Percentiles rank a stretch among this genome's conserved stretches.
These are phyloP conservation scores for Raffaelea deltoideospora DNA, from an alignment of 2,329 filamentous ascomycete genomes.

Conservation along the genomic window DNA sequence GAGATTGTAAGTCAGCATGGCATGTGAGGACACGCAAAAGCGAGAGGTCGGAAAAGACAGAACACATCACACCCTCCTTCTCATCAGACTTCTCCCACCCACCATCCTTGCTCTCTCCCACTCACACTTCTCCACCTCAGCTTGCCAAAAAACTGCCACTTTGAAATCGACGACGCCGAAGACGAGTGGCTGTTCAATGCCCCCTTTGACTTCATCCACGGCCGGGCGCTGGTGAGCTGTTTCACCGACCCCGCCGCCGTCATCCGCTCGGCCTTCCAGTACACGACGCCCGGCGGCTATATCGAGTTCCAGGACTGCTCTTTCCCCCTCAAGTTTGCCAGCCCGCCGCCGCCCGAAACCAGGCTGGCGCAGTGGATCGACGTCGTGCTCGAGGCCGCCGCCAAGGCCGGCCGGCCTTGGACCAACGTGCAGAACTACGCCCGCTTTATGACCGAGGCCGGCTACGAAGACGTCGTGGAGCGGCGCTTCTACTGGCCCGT, in stretches of 20 bases:
- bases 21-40: too few relatives aligned
- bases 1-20: not conserved
- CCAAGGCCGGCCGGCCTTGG: not conserved
- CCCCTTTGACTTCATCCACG: conserved; percentile 40
- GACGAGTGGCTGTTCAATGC: conserved; percentile 32
- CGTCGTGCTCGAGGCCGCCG: not conserved
- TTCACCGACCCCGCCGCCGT: conserved; percentile 6
- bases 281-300: conserved; percentile 24
- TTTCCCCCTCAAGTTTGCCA: not conserved
- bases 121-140: conserved; percentile 1
- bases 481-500: conserved; percentile 12
- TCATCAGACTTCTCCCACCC: too few relatives aligned
- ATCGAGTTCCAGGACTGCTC: conserved; percentile 15
- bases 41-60: too few relatives aligned
- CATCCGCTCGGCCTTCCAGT: conserved; percentile 27
- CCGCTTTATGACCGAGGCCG: conserved; percentile 6
- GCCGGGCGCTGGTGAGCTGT: conserved; percentile 29
- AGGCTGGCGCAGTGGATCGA: too few relatives aligned
- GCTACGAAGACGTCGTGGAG: conserved; percentile 13
- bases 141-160: conserved; percentile 27
- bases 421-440: not conserved
- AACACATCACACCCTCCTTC: too few relatives aligned
- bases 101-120: too few relatives aligned
- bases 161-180: conserved; percentile 39
- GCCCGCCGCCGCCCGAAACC: not conserved